Evolutionary conservation across 2,329 filamentous ascomycete genomes (phyloP), one percentile per base, ranked within the genome.

Genomic region (Bertia moriformis): DNA sequence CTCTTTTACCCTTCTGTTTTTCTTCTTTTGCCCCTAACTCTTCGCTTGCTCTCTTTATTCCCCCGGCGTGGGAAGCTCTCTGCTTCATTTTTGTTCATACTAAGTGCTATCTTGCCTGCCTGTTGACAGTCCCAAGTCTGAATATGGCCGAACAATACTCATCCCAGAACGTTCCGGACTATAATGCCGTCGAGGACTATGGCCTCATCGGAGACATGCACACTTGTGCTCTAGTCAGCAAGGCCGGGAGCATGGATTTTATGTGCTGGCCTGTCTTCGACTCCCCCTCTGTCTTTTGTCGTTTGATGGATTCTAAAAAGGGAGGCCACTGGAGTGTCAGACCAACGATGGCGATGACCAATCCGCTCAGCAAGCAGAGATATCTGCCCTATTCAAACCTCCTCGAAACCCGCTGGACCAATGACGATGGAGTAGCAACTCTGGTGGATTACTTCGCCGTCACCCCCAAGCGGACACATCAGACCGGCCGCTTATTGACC

Each of bases 201-300:
- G 65, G 66, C 20, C 52, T 69, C 40, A 67, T 69, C 40, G 65
- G 65, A 12, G 66, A 69, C 39, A 66, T 69, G 63, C 59, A 65
- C 45, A 69, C 65, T 3, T 66, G 63, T 53, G 64, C 63, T 20
- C 49, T 67, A 17, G 52, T 66, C 32, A 63, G 59, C 45, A 66
- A 61, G 33, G 55, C 56, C 40, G 64, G 64, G 24, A 61, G 63
- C 15, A 47, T 70, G 36, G 66, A 67, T 45, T 65, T 60, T 46
- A 62, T 67, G 59, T 68, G 65, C 48, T 69, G 65, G 55, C 66
- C 66, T 5, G 58, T 66, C 41, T 69, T 70, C 44, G 66, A 69
- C 45, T 68, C 64, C 2, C 66, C 66, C 2, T 62, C 63, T 2
- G 53, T 69, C 37, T 69, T 69, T 46, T 67, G 63, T 45, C 59